Base-by-base conservation (phyloP, 1,284 basidiomycete species). In the Xerocomus minutiporus region DNA sequence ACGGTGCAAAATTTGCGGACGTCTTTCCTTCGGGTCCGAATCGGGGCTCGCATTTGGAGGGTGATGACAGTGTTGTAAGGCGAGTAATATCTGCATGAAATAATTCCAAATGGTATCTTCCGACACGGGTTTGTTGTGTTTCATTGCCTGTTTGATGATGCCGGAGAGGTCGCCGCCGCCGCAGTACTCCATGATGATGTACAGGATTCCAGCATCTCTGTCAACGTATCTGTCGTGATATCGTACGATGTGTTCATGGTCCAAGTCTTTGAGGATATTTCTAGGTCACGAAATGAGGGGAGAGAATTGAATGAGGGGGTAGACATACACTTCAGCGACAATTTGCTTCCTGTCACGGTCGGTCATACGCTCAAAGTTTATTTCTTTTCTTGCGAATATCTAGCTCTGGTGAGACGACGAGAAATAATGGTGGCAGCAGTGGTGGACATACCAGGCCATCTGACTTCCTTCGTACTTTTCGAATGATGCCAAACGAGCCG, bases 141-240 rank as follows among this genome's bases (percentile, higher is more conserved):
- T 84, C 59, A 79, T 73, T 23, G 87, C 83, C 56, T 86, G 82
- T 67, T 91, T 89, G 70, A 97, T 95, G 61, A 96, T 72, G 29
- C 82, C 75, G 2, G 91, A 91, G 47, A 98, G 80, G 74, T 97
- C 95, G 8, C 96, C 95, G 25, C 93, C 93, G 8, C 92, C 91
- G 68, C 95, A 97, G 67, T 90, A 97, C 75, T 97, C 94, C 94
- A 97, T 97, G 57, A 97, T 77, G 57, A 97, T 97, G 71, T 94
- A 95, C 41, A 97, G 83, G 54, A 92, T 89, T 43, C 92, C 91
- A 46, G 89, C 88, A 53, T 95, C 88, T 56, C 88, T 80, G 73
- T 98, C 96, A 51, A 96, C 91, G 66, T 91, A 83, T 57, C 93
- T 81, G 75, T 96, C 93, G 61, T 91, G 86, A 71, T 95, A 96